These are phyloP conservation scores for Aspergillus japonicus DNA, from an alignment of 2,329 filamentous ascomycete genomes.

Conservation along the genomic window DNA sequence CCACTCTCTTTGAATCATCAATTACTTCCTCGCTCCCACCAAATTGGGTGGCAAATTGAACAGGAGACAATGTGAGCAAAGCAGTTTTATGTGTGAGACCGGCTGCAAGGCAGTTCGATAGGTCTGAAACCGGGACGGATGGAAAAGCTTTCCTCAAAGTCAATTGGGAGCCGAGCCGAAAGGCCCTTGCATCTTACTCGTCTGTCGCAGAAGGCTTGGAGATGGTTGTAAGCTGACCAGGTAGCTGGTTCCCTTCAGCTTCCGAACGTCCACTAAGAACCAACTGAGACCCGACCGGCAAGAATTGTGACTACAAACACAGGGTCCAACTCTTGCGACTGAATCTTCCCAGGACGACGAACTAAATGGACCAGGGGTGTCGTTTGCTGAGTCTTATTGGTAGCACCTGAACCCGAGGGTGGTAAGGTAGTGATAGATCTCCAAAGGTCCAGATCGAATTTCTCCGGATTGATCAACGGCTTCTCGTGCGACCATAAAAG, in stretches of 20 bases:
- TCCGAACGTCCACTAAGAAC: neutral
- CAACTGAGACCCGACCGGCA: neutral
- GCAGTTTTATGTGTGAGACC: slow-evolving; percentile 10
- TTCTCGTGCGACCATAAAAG: slow-evolving; percentile 3
- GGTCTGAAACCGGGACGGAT: slow-evolving; percentile 17
- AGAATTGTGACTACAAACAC: neutral
- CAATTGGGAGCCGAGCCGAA: slow-evolving; percentile 10
- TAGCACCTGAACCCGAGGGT: neutral
- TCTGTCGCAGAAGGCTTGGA: neutral
- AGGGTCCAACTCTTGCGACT: neutral
- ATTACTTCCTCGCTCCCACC: neutral
- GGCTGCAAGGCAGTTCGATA: slow-evolving; percentile 22
- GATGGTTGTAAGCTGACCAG: neutral
- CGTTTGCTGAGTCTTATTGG: neutral
- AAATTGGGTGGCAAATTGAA: neutral
- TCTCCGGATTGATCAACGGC: neutral
- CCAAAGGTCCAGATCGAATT: neutral
- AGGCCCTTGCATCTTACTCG: slow-evolving; percentile 10
- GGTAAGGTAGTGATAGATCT: neutral
- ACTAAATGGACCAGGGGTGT: neutral
- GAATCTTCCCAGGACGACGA: too few relatives aligned
- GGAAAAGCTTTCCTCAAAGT: slow-evolving; percentile 9
- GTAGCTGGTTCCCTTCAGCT: neutral
- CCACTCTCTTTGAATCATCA: too few relatives aligned
- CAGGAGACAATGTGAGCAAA: neutral